Evolutionary conservation across 2,329 filamentous ascomycete species (phyloP), one percentile per base, ranked within the genome.

Genomic region (Madurella mycetomatis): DNA sequence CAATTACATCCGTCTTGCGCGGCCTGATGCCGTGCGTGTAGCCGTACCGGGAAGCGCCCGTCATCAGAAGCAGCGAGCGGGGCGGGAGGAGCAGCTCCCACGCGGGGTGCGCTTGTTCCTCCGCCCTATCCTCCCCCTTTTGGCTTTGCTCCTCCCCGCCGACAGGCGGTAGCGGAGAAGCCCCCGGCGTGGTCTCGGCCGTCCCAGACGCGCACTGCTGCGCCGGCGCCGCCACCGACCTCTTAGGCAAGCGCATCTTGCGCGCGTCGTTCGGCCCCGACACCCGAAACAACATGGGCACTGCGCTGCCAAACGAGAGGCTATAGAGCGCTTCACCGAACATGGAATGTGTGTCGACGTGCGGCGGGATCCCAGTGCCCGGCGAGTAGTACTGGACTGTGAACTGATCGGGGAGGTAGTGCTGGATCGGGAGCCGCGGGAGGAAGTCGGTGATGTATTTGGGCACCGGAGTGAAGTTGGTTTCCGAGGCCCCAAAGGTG

Each of bases 381-480:
- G 81, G 81, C 0, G 81, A 77, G 62, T 84, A 84, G 63, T 82
- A 76, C 66, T 84, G 81, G 15, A 83, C 68, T 59, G 80, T 83
- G 59, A 84, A 79, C 63, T 84, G 81, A 48, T 65, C 64, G 8
- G 64, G 64, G 2, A 58, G 47, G 17, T 53, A 70, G 1, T 58
- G 58, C 54, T 79, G 77, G 0, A 70, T 66, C 5, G 63, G 64
- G 1, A 2, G 63, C 66, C 0, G 79, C 75, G 3, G 55, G 17
- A 64, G 54, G 13, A 64, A 40, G 40, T 40, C 18, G 31, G 49
- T 48, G 54, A 65, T 60, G 58, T 64, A 64, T 1, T 45, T n/a
- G 2, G 63, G 63, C 2, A 64, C 42, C 1, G 63, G 61, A 9
- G 61, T 61, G 42, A 60, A 57, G 17, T 41, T 32, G 2, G 60